A percentile compares a stretch with the other conserved stretches of the same genome.
Evolutionary conservation across 345 rosid genomes (phyloP).

Genomic region (Boechera divaricarpa): DNA sequence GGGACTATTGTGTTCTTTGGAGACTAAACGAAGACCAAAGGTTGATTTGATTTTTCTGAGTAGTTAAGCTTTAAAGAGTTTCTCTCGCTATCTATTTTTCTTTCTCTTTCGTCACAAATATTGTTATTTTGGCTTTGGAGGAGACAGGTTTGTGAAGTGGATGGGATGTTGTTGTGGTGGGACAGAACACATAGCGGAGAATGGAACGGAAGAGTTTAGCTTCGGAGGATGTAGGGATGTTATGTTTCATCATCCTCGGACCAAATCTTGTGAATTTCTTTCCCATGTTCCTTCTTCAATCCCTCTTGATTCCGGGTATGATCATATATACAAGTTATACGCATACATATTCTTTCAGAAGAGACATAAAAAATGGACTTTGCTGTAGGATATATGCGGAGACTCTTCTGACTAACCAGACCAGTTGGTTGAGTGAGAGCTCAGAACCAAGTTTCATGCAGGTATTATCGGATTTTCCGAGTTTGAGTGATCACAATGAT

Average conservation of each 20-base stretch:
- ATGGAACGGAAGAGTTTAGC: conserved; percentile 56
- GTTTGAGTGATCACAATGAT: not conserved
- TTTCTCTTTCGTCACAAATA: conserved; percentile 26
- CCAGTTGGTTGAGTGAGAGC: conserved; percentile 68
- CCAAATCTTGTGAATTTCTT: conserved; percentile 73
- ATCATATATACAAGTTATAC: not conserved
- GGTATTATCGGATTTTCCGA: conserved; percentile 36
- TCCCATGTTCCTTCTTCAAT: conserved; percentile 70
- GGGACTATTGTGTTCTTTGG: conserved; percentile 93
- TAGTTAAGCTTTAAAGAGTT: not conserved
- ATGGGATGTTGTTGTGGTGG: conserved; percentile 88
- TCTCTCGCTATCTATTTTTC: not conserved
- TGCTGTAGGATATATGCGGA: conserved; percentile 66
- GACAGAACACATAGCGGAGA: conserved; percentile 47
- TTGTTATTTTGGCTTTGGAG: conserved; percentile 14
- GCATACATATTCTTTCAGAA: not conserved
- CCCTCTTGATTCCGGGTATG: conserved; percentile 69
- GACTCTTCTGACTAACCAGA: conserved; percentile 68
- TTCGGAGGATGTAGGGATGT: conserved; percentile 74
- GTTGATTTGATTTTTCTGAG: conserved; percentile 43
- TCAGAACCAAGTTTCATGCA: conserved; percentile 56
- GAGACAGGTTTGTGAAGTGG: conserved; percentile 65
- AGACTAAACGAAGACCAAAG: conserved; percentile 83
- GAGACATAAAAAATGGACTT: not conserved
- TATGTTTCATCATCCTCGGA: conserved; percentile 66